phyloP scores from a whole-genome alignment of 2,329 filamentous ascomycete genomes.

The Hypoxylon sp. region DNA sequence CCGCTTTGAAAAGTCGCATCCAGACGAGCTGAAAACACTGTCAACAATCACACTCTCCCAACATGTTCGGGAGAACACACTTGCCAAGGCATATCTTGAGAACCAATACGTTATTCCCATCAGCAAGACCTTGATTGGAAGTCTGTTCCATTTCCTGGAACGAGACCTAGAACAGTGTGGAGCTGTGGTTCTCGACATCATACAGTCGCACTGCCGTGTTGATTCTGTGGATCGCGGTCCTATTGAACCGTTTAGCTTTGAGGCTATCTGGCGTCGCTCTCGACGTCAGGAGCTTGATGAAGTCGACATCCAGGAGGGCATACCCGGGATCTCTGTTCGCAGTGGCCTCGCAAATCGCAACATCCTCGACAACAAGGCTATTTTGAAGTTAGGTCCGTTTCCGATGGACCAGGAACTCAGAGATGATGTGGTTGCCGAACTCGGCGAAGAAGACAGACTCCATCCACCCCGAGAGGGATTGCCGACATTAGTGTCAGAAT shows the following conservation, averaged over 20 bases:
- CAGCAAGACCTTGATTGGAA: constrained; percentile 86
- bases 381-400: constrained; percentile 83
- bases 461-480: constrained; percentile 80
- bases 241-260: constrained; percentile 74
- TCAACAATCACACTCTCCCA: constrained; percentile 80
- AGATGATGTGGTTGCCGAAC: constrained; percentile 87
- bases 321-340: constrained; percentile 69
- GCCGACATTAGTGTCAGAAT: constrained; percentile 84
- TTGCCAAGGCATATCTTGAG: constrained; percentile 84
- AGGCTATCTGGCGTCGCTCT: constrained; percentile 71
- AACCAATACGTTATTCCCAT: constrained; percentile 93
- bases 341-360: constrained; percentile 74
- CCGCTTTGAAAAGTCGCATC: constrained; percentile 82
- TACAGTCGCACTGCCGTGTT: constrained; percentile 73
- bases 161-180: constrained; percentile 87
- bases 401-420: constrained; percentile 87
- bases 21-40: constrained; percentile 84
- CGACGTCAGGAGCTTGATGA: constrained; percentile 75
- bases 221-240: constrained; percentile 72
- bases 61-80: constrained; percentile 81
- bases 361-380: constrained; percentile 68
- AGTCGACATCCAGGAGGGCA: constrained; percentile 74
- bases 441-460: constrained; percentile 86
- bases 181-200: constrained; percentile 80
- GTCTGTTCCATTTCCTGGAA: constrained; percentile 89